Evolutionary conservation across 495 filamentous ascomycete species (phyloP), one percentile per base, ranked within the genome.

Genomic region (Xylaria longipes): DNA sequence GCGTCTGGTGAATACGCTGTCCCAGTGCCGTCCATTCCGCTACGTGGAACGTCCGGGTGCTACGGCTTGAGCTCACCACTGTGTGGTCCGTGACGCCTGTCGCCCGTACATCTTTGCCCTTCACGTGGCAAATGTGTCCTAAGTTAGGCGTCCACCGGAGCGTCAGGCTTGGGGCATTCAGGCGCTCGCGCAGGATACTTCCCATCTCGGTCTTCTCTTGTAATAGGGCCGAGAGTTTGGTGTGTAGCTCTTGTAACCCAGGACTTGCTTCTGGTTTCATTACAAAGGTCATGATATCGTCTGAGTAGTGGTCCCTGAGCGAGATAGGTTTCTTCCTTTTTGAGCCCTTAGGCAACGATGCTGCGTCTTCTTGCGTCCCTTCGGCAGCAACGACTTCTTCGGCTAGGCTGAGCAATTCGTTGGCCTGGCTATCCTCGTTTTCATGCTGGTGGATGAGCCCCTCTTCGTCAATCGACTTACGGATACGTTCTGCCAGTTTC

Each of bases 81-180:
- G 82, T 65, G 1, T 82, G 77, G 27, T 79, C 65, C 58, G 83
- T 45, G 20, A 73, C 71, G 20, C 54, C 33, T 8, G 74, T 41
- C 27, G 71, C 60, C 14, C 78, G 85, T 41, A 88, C 84, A 73
- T 97, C 90, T 80, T 91, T 95, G 20, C 93, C 94, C 82, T 92
- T 97, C 71, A 98, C 88, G 74, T 98, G 94, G 80, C 92, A 96
- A 71, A 96, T 91, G 77, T 99, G 93, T 3, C 96, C 94, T 5
- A 95, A 84, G 1, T 89, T 89, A 0, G 96, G 90, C 8, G 91
- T 92, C 92, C 93, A 98, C 69, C 89, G 90, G 12, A 99, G 86
- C 2, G 92, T 92, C 14, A 98, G 82, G 60, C 85, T 86, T 11
- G 87, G 75, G 0, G 90, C 90, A 56, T 74, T 79, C 66, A 82